Evolutionary conservation across 2,329 filamentous ascomycete species (phyloP), one percentile per base, ranked within the genome.

Genomic region (Alternaria rosae): DNA sequence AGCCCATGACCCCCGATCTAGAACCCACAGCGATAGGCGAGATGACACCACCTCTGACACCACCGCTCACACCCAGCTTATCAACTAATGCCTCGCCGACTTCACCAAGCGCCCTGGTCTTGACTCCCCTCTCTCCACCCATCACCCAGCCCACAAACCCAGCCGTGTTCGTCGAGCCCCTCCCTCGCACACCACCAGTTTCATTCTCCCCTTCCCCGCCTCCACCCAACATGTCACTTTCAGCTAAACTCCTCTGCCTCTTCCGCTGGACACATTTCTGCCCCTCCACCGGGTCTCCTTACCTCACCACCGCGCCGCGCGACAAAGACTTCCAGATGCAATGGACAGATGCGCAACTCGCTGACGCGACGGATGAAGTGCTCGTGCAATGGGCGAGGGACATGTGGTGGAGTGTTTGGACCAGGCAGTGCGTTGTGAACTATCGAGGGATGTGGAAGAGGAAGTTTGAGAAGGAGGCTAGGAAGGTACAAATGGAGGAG

Each of bases 191-290:
- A 2, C 70, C 70, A 7, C 65, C 62, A 10, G 10, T 59, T 1
- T 2, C 52, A 7, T 70, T 64, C 45, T 59, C 17, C 12, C 59
- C 66, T 6, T 41, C 45, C n/a, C 70, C 62, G 4, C 71, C 72
- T n/a, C 64, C 66, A 13, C 6, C 43, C 4, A 61, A 50, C 38
- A 74, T 75, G 70, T 70, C 71, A 3, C 15, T 48, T 12, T 25
- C 68, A 11, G 67, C 72, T 3, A 71, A 70, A 32, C 63, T 76
- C 2, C n/a, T 64, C 30, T 74, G 73, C 44, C 61, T 75, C 38
- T 66, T 68, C 4, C 72, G 73, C 61, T 76, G 72, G 73, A 76
- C 74, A 4, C 48, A 30, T 6, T 74, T 76, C 67, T 32, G 59
- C 15, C 38, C 58, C 0, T 13, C 28, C 1, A 70, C 63, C 2